Evolutionary conservation across 257 asterid genomes (phyloP).

Genomic region (Prunella vulgaris): DNA sequence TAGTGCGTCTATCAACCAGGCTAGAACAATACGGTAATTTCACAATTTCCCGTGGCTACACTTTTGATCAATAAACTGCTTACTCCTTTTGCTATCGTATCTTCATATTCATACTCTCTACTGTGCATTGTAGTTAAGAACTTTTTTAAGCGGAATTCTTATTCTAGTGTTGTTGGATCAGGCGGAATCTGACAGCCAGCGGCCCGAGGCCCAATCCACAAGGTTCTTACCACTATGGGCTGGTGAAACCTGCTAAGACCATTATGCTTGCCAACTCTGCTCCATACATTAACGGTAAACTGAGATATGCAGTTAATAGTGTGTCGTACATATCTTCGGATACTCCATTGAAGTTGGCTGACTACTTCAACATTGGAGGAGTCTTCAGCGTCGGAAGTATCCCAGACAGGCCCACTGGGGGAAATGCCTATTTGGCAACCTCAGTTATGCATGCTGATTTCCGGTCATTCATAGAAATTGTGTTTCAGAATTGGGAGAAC

Average conservation of each 20-base stretch:
- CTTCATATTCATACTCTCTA: not conserved
- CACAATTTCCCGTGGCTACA: not conserved
- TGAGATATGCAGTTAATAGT: slow-evolving; percentile 82
- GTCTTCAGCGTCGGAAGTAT: slow-evolving; percentile 67
- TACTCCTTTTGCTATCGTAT: not conserved
- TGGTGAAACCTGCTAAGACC: slow-evolving; percentile 72
- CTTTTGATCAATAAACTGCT: not conserved
- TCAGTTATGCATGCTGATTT: slow-evolving; percentile 76
- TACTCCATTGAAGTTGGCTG: slow-evolving; percentile 89
- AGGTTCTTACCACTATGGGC: slow-evolving; percentile 93
- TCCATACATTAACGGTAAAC: slow-evolving; percentile 68
- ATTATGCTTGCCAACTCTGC: slow-evolving; percentile 90
- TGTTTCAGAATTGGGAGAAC: slow-evolving; percentile 85
- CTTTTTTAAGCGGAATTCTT: not conserved
- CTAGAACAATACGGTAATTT: slow-evolving; percentile 81
- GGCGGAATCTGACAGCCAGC: slow-evolving; percentile 83
- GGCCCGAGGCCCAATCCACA: slow-evolving; percentile 99
- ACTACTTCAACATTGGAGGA: slow-evolving; percentile 81
- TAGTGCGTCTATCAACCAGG: slow-evolving; percentile 70
- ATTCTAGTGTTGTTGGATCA: slow-evolving; percentile 34
- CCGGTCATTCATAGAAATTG: slow-evolving; percentile 65
- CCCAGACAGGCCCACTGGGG: slow-evolving; percentile 50
- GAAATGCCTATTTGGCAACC: slow-evolving; percentile 58
- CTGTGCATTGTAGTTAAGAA: not conserved
- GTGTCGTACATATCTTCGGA: slow-evolving; percentile 60